A percentile compares a stretch with the other conserved stretches of the same genome.
Conservation (phyloP, 768 basidiomycete species). For the Boletales sp. region DNA sequence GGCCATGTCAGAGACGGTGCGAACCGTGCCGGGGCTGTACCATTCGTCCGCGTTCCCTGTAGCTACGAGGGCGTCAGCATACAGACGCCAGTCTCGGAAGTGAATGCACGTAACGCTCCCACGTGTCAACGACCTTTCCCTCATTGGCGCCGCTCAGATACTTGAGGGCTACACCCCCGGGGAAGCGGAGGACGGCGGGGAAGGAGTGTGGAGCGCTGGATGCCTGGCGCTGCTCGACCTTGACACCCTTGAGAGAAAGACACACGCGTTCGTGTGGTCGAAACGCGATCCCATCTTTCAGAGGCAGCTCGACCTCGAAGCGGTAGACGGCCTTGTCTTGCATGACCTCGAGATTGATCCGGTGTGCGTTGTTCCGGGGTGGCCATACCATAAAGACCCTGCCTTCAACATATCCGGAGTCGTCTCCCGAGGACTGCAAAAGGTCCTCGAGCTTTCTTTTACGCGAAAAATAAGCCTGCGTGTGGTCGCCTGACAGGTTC, state of each 20-base stretch:
- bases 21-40: slow-evolving; percentile 17
- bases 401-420: slow-evolving; percentile 39
- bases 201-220: slow-evolving; percentile 30
- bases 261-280: slow-evolving; percentile 39
- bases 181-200: slow-evolving; percentile 41
- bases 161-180: slow-evolving; percentile 40
- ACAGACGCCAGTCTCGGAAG: not conserved
- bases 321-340: slow-evolving; percentile 18
- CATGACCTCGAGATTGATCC: slow-evolving; percentile 29
- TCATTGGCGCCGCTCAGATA: slow-evolving; percentile 29
- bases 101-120: slow-evolving; percentile 32
- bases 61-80: not conserved
- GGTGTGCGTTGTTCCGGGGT: slow-evolving; percentile 22
- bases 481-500: not conserved
- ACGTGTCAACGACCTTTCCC: slow-evolving; percentile 37
- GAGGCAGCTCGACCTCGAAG: slow-evolving; percentile 40
- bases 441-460: slow-evolving; percentile 34
- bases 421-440: slow-evolving; percentile 25
- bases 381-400: slow-evolving; percentile 47
- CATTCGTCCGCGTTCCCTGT: slow-evolving; percentile 23
- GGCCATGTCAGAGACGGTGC: slow-evolving; percentile 11
- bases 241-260: slow-evolving; percentile 46
- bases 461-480: slow-evolving; percentile 19
- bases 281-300: slow-evolving; percentile 34
- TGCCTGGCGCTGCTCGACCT: slow-evolving; percentile 27